A percentile compares a stretch with the other conserved stretches of the same genome.
Conservation (phyloP, 2,329 filamentous ascomycete genomes). For the Coleophoma cylindrospora region DNA sequence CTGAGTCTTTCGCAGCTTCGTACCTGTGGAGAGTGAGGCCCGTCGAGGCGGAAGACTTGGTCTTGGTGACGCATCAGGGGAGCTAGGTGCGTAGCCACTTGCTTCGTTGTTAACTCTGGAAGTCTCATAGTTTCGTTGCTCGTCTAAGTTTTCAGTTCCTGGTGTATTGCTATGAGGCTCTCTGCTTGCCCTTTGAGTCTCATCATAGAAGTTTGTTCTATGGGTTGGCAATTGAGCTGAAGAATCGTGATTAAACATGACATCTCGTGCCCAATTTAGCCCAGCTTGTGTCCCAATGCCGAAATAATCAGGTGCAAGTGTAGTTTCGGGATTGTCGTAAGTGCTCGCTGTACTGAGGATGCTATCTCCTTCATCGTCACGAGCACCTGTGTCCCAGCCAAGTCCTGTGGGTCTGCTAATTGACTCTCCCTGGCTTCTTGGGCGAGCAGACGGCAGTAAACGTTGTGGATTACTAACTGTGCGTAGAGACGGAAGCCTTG, state of each 20-base stretch:
- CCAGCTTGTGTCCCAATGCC: conserved; percentile 10
- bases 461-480: too few relatives aligned
- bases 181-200: conserved; percentile 12
- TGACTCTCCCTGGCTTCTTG: conserved; percentile 27
- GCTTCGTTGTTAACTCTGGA: neutral
- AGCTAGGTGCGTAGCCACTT: conserved; percentile 7
- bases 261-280: conserved; percentile 19
- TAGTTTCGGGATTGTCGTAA: conserved; percentile 8
- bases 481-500: too few relatives aligned
- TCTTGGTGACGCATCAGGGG: conserved; percentile 9
- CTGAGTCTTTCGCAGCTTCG: conserved; percentile 15
- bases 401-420: conserved; percentile 26
- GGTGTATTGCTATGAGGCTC: conserved; percentile 17
- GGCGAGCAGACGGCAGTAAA: conserved; percentile 14
- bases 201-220: conserved; percentile 9
- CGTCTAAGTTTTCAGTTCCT: conserved; percentile 1
- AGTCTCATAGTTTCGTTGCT: conserved; percentile 6
- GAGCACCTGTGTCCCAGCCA: conserved; percentile 27
- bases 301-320: conserved; percentile 18
- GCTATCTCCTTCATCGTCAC: conserved; percentile 22
- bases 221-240: conserved; percentile 12
- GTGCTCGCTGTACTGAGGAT: conserved; percentile 15
- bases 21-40: conserved; percentile 18
- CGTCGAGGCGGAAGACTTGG: conserved; percentile 20
- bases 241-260: conserved; percentile 17